Conservation (phyloP, 805 yeast species). For the Schwanniomyces sp. region DNA sequence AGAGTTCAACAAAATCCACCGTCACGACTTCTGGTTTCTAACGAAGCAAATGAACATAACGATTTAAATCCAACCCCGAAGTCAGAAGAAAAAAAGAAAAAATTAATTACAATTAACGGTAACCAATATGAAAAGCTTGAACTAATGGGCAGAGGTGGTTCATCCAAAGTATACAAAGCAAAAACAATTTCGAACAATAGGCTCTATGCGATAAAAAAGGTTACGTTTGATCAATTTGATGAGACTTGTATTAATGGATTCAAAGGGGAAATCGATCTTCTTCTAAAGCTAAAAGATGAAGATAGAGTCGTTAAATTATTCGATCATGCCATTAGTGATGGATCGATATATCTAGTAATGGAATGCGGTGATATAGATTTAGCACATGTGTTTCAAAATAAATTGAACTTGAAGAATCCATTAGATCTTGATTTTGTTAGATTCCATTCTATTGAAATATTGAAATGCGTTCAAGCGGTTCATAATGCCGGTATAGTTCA, state of each 20-base stretch:
- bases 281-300: slow-evolving; percentile 55
- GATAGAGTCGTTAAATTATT: slow-evolving; percentile 76
- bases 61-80: not conserved
- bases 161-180: slow-evolving; percentile 87
- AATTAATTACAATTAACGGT: slow-evolving; percentile 47
- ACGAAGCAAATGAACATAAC: not conserved
- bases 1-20: slow-evolving; percentile 3
- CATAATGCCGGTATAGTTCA: slow-evolving; percentile 85
- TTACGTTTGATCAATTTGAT: slow-evolving; percentile 78
- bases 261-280: slow-evolving; percentile 84
- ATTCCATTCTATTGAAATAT: slow-evolving; percentile 73
- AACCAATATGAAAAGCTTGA: slow-evolving; percentile 72
- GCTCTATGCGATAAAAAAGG: slow-evolving; percentile 78
- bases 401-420: slow-evolving; percentile 40
- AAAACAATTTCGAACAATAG: slow-evolving; percentile 51
- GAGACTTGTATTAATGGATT: slow-evolving; percentile 72
- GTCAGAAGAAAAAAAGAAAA: slow-evolving; percentile 20
- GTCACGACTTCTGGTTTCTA: not conserved
- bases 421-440: slow-evolving; percentile 76
- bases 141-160: slow-evolving; percentile 85
- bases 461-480: slow-evolving; percentile 83
- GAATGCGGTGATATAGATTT: slow-evolving; percentile 94
- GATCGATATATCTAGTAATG: slow-evolving; percentile 74
- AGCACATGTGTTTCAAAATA: slow-evolving; percentile 70
- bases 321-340: slow-evolving; percentile 68